These are phyloP conservation scores for Shiraia sp. DNA, from an alignment of 2,329 filamentous ascomycete genomes.

Conservation along the genomic window DNA sequence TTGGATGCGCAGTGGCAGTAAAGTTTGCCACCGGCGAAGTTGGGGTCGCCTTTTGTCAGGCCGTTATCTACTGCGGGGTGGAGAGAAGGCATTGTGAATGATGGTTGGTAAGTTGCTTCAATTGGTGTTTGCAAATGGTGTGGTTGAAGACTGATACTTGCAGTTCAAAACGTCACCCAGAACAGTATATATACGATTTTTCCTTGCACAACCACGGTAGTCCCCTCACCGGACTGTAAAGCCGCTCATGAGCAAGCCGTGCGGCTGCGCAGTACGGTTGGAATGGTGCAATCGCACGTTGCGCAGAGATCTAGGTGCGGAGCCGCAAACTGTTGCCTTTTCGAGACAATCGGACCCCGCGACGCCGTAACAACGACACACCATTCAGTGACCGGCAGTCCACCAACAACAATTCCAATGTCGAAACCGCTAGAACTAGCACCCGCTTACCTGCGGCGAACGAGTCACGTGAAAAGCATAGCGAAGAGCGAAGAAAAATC, in stretches of 20 bases:
- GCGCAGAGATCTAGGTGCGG: slow-evolving; percentile 15
- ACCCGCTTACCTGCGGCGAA: too few relatives aligned
- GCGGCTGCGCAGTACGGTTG: not conserved
- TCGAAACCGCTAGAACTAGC: too few relatives aligned
- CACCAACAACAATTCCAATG: not conserved
- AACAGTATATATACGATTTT: slow-evolving; percentile 4
- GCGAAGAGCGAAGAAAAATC: too few relatives aligned
- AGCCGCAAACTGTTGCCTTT: slow-evolving; percentile 17
- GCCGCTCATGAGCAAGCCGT: slow-evolving; percentile 7
- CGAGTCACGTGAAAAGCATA: too few relatives aligned
- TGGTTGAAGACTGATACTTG: not conserved
- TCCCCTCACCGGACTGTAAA: slow-evolving; percentile 14
- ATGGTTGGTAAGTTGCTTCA: not conserved
- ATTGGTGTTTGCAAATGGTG: too few relatives aligned
- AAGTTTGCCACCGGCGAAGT: slow-evolving; percentile 64
- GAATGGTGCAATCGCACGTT: slow-evolving; percentile 13
- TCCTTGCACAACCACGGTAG: not conserved
- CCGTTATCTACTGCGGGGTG: slow-evolving; percentile 68
- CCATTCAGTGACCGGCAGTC: not conserved
- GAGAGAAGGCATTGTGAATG: slow-evolving; percentile 48
- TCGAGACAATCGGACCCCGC: slow-evolving; percentile 17
- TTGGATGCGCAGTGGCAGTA: slow-evolving; percentile 62
- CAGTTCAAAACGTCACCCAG: not conserved
- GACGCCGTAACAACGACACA: slow-evolving; percentile 4
- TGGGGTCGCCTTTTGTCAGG: slow-evolving; percentile 58